Base-by-base conservation (phyloP, 2,329 filamentous ascomycete species). In the Bipolaris cookei region DNA sequence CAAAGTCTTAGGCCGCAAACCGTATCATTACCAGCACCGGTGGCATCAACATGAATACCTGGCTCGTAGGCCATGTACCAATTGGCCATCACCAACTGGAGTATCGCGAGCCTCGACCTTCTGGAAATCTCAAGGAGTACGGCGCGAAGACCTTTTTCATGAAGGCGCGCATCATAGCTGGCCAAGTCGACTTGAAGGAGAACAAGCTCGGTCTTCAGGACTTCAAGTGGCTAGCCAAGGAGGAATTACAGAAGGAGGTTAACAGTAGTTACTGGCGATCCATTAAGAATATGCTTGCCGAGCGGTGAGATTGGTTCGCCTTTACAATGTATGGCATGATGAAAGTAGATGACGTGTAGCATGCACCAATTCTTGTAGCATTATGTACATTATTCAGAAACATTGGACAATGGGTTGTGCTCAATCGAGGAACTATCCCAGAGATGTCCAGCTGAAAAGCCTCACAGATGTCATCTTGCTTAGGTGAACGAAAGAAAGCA, bases 11-110 rank as follows among this genome's bases (percentile, higher is more conserved):
- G 95, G 88, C 91, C 42, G 92, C 94, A 35, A 86, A 92, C 73
- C 86, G 92, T 58, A 87, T 92, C 52, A 83, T 98, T 21, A 82
- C 88, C 50, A 84, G 91, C 69, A 83, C 91, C 3, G 92, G 89
- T 8, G 95, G 95, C 56, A 80, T 90, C 59, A 96, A 99, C 83
- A 98, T 99, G 93, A 98, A 98, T 82, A 97, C 92, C 53, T 99
- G 95, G 93, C 86, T 98, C 67, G 90, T 99, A 49, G 94, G 92
- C 59, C 92, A 92, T 69, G 90, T 90, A 56, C 95, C 95, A 10
- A 85, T 97, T 56, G 94, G 93, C 23, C 90, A 97, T 79, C 80
- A 90, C 71, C 82, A 90, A 65, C 80, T 80, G 59, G 80, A 86
- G 61, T 83, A 82, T 83, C 83, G 66, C 76, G 72, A 64, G 30